Conservation (phyloP, 768 basidiomycete species). For the Infundibulicybe gibba region DNA sequence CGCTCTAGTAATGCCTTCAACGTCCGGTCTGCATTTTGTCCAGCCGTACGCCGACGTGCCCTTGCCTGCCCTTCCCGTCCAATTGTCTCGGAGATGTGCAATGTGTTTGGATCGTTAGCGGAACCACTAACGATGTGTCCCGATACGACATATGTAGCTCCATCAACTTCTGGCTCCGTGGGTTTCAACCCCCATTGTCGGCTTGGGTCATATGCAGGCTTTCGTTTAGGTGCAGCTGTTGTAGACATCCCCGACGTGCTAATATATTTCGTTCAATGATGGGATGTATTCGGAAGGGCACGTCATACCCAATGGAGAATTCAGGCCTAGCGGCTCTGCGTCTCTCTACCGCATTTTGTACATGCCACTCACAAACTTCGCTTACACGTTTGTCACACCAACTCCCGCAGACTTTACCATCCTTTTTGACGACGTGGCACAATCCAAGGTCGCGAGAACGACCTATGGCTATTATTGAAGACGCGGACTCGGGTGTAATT, state of each 20-base stretch:
- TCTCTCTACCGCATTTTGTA: conserved; percentile 76
- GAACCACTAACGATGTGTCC: conserved; percentile 68
- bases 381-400: conserved; percentile 91
- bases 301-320: conserved; percentile 74
- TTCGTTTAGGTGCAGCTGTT: conserved; percentile 45
- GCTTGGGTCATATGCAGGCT: conserved; percentile 59
- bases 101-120: conserved; percentile 28
- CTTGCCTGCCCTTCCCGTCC: conserved; percentile 80
- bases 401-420: conserved; percentile 76
- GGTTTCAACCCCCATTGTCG: conserved; percentile 79
- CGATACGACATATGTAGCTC: conserved; percentile 75
- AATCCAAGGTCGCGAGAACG: conserved; percentile 83
- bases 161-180: conserved; percentile 25
- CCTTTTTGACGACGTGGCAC: conserved; percentile 73
- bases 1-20: conserved; percentile 58
- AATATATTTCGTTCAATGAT: conserved; percentile 1
- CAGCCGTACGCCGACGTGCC: conserved; percentile 58
- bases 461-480: conserved; percentile 82
- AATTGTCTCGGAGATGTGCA: conserved; percentile 65
- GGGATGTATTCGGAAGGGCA: not conserved
- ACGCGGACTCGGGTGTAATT: conserved; percentile 78
- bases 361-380: conserved; percentile 90
- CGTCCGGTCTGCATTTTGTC: conserved; percentile 56
- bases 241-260: conserved; percentile 76
- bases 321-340: conserved; percentile 78